phyloP scores from a whole-genome alignment of 345 rosid species.

The Populus simonii region DNA sequence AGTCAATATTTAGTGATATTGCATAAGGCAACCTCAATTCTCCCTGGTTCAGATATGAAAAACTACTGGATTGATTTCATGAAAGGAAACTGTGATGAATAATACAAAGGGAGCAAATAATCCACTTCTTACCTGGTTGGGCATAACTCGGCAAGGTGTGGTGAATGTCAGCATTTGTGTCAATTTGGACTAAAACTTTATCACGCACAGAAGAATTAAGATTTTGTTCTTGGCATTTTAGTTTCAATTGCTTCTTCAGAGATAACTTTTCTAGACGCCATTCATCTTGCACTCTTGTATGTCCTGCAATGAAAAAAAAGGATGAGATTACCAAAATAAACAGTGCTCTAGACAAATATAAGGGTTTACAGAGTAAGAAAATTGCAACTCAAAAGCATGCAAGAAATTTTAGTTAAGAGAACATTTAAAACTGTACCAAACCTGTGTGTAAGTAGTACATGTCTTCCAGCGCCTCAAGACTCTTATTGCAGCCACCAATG shows the following conservation, averaged over 20 bases:
- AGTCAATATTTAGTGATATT: neutral
- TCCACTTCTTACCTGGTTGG: constrained; percentile 42
- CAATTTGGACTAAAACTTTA: constrained; percentile 50
- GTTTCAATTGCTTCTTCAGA: constrained; percentile 83
- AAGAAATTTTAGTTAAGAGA: constrained; percentile 6
- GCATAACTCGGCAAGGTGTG: constrained; percentile 45
- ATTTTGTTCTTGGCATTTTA: constrained; percentile 84
- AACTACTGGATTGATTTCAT: neutral
- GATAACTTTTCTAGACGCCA: constrained; percentile 65
- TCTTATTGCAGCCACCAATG: constrained; percentile 91
- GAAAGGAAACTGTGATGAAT: neutral
- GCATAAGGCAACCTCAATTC: neutral
- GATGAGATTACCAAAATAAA: constrained; percentile 8
- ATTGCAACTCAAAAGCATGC: neutral
- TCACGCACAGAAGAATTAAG: constrained; percentile 41
- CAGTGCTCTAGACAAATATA: neutral
- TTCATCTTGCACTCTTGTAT: constrained; percentile 49
- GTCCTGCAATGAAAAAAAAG: constrained; percentile 41
- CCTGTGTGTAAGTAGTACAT: constrained; percentile 90
- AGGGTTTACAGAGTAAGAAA: neutral
- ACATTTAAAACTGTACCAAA: constrained; percentile 21
- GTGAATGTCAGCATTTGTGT: constrained; percentile 40
- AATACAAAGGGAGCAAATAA: neutral
- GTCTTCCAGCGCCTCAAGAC: constrained; percentile 93
- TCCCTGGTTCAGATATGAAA: neutral